Evolutionary conservation across 2,329 filamentous ascomycete species (phyloP).

Genomic region (Alternaria consortialis): DNA sequence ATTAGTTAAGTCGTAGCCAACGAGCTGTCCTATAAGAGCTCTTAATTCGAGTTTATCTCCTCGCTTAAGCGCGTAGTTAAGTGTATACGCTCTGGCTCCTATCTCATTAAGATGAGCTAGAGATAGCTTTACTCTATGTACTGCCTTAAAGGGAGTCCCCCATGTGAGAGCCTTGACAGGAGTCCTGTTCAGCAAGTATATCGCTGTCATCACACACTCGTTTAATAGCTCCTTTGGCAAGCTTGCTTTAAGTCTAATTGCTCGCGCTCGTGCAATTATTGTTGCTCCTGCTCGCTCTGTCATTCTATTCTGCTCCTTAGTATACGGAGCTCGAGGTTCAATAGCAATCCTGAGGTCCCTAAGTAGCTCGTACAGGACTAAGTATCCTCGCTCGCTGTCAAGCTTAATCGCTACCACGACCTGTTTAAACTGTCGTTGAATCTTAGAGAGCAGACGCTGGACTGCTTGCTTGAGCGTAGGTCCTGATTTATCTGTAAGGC

Average conservation of each 20-base stretch:
- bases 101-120: conserved; percentile 17
- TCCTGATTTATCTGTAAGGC: not conserved
- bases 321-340: conserved; percentile 13
- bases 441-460: conserved; percentile 4
- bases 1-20: conserved; percentile 27
- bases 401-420: conserved; percentile 7
- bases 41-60: conserved; percentile 17
- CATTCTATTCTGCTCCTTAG: conserved; percentile 20
- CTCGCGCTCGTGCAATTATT: conserved; percentile 13
- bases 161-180: conserved; percentile 13
- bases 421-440: conserved; percentile 11
- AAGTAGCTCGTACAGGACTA: conserved; percentile 4
- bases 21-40: conserved; percentile 25
- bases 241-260: conserved; percentile 8
- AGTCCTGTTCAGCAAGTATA: conserved; percentile 20
- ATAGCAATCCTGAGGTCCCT: conserved; percentile 12
- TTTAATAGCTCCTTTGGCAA: conserved; percentile 14
- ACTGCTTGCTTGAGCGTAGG: conserved; percentile 11
- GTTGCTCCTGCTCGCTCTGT: conserved; percentile 19
- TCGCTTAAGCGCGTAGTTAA: conserved; percentile 15
- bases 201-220: no score
- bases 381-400: conserved; percentile 14
- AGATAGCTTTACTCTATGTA: conserved; percentile 15
- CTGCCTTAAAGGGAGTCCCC: conserved; percentile 29
- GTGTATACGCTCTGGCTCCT: conserved; percentile 20